Conservation (phyloP, 106 monocot genomes). For the Vanilla planifolia region DNA sequence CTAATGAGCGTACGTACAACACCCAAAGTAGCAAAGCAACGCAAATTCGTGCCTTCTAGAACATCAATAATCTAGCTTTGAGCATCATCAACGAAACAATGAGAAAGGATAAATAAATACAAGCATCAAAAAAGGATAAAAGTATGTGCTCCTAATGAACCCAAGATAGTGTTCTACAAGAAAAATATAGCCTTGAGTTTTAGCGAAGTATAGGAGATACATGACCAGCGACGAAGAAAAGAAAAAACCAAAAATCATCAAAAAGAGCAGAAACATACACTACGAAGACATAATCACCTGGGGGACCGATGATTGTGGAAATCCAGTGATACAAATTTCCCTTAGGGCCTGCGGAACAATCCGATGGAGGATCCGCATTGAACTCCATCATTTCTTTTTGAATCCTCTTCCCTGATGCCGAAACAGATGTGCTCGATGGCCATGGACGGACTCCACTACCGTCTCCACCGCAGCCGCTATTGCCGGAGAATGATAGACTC, state of each 20-base stretch:
- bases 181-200: too few relatives aligned
- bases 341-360: slow-evolving; percentile 87
- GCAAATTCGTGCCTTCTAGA: too few relatives aligned
- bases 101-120: too few relatives aligned
- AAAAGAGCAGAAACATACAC: background rate
- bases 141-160: too few relatives aligned
- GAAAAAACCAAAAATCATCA: too few relatives aligned
- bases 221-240: background rate
- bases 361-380: slow-evolving; percentile 56
- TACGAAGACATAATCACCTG: slow-evolving; percentile 23
- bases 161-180: too few relatives aligned
- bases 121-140: too few relatives aligned
- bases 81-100: too few relatives aligned
- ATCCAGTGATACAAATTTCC: slow-evolving; percentile 89
- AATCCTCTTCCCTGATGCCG: slow-evolving; percentile 83
- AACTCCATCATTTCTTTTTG: slow-evolving; percentile 93
- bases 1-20: too few relatives aligned
- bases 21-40: too few relatives aligned
- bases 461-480: background rate
- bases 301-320: slow-evolving; percentile 80
- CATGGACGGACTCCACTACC: slow-evolving; percentile 35
- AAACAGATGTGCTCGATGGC: slow-evolving; percentile 56
- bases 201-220: too few relatives aligned
- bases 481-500: background rate
- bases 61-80: too few relatives aligned